phyloP scores from a whole-genome alignment of 371 early-diverging fungal genomes.

The Choanephora cucurbitarum region DNA sequence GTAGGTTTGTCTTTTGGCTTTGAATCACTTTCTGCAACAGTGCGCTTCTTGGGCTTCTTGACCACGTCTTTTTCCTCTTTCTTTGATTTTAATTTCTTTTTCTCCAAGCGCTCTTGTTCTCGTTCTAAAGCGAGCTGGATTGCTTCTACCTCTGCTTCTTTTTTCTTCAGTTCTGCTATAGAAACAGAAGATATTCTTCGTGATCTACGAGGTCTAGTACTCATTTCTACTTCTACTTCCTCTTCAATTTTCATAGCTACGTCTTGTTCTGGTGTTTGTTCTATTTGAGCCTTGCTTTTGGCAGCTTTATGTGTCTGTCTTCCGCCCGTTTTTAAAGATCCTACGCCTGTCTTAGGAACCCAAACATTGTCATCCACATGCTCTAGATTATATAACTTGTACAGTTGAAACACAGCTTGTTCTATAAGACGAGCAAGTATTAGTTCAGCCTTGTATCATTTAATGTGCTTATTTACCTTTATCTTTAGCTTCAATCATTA shows the following conservation, averaged over 20 bases:
- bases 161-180: not conserved
- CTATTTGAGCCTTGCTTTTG: constrained; percentile 6
- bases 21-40: too few relatives aligned
- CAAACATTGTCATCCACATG: constrained; percentile 38
- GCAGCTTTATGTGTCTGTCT: constrained; percentile 16
- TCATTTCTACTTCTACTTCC: constrained; percentile 1
- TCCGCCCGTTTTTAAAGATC: constrained; percentile 26
- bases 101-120: not conserved
- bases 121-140: not conserved
- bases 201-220: not conserved
- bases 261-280: not conserved
- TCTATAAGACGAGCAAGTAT: constrained; percentile 13
- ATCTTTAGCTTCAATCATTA: constrained; percentile 62
- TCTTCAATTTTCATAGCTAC: not conserved
- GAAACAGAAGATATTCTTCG: not conserved
- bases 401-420: constrained; percentile 53
- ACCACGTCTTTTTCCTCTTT: too few relatives aligned
- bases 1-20: too few relatives aligned
- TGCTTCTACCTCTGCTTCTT: not conserved
- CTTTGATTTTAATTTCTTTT: too few relatives aligned
- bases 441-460: too few relatives aligned
- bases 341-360: constrained; percentile 17
- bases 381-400: constrained; percentile 36
- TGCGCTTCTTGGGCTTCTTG: too few relatives aligned
- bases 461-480: too few relatives aligned